A percentile compares a stretch with the other conserved stretches of the same genome.
phyloP scores from a whole-genome alignment of 805 yeast species.

The Henningerozyma blattae region DNA sequence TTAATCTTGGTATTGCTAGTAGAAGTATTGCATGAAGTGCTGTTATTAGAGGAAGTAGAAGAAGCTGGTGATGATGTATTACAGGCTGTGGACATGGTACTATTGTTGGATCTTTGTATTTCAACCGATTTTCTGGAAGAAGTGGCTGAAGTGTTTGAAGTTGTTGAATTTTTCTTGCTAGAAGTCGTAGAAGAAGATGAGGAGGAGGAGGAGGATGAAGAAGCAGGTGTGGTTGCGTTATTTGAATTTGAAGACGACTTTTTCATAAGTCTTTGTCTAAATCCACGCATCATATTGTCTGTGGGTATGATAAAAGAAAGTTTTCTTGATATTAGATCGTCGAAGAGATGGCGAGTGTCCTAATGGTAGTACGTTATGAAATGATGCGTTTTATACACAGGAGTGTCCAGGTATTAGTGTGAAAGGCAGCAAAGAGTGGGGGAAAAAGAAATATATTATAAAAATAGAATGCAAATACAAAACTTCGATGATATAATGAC shows the following conservation, averaged over 20 bases:
- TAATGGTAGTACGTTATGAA: too few species aligned
- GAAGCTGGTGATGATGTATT: conserved; percentile 1
- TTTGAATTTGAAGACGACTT: conserved; percentile 27
- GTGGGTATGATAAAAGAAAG: too few species aligned
- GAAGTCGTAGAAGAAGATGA: conserved; percentile 4
- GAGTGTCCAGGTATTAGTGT: too few species aligned
- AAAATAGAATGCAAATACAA: too few species aligned
- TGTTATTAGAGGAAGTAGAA: conserved; percentile 4
- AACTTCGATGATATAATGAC: too few species aligned
- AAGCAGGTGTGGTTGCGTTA: conserved; percentile 3
- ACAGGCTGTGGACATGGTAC: neutral
- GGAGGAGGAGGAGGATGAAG: conserved; percentile 2
- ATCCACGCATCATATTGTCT: conserved; percentile 68
- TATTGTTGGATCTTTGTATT: neutral
- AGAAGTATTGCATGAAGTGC: neutral
- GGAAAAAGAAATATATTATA: too few species aligned
- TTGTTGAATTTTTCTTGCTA: conserved; percentile 5
- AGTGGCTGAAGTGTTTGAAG: conserved; percentile 2
- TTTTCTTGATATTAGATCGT: too few species aligned
- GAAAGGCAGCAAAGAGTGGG: too few species aligned
- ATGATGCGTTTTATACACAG: too few species aligned
- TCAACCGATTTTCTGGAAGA: neutral
- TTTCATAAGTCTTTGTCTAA: conserved; percentile 40
- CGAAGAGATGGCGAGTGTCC: too few species aligned
- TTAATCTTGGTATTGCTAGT: neutral